These are phyloP conservation scores for Tausonia pullulans DNA, from an alignment of 1,284 basidiomycete species.

Conservation along the genomic window DNA sequence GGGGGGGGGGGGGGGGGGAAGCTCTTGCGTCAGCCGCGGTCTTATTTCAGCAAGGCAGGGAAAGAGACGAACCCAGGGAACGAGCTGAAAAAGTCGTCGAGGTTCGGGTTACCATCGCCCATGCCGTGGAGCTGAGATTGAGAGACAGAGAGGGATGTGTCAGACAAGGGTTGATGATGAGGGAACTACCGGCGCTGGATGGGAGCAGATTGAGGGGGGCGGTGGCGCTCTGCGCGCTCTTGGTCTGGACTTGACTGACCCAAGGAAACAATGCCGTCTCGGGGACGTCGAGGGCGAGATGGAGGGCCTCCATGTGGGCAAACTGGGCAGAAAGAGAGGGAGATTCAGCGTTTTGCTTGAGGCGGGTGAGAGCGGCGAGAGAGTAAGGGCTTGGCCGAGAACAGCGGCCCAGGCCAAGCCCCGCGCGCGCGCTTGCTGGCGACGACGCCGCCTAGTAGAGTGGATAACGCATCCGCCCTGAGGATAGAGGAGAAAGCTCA, in stretches of 20 bases:
- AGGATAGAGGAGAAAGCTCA: background rate
- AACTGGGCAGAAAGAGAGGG: background rate
- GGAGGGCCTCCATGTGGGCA: constrained; percentile 10
- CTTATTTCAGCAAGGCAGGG: background rate
- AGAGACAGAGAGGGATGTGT: background rate
- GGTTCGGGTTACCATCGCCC: constrained; percentile 10
- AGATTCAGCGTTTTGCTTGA: background rate
- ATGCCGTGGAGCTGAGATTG: constrained; percentile 12
- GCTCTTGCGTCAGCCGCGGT: background rate
- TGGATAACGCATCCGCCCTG: too few relatives aligned
- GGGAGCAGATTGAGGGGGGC: background rate
- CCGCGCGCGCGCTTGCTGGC: too few relatives aligned
- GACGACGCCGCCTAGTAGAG: background rate
- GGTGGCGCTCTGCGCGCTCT: too few relatives aligned
- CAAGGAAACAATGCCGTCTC: constrained; percentile 16
- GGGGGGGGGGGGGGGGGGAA: background rate
- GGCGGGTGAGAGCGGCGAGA: background rate
- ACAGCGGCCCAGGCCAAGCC: too few relatives aligned
- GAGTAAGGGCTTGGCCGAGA: background rate
- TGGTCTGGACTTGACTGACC: background rate
- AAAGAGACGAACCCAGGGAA: constrained; percentile 7
- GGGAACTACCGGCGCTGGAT: too few relatives aligned
- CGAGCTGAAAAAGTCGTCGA: constrained; percentile 15
- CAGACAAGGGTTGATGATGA: too few relatives aligned
- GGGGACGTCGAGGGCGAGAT: constrained; percentile 16